Evolutionary conservation across 2,329 filamentous ascomycete species (phyloP).

Genomic region (Sclerotinia sclerotiorum): DNA sequence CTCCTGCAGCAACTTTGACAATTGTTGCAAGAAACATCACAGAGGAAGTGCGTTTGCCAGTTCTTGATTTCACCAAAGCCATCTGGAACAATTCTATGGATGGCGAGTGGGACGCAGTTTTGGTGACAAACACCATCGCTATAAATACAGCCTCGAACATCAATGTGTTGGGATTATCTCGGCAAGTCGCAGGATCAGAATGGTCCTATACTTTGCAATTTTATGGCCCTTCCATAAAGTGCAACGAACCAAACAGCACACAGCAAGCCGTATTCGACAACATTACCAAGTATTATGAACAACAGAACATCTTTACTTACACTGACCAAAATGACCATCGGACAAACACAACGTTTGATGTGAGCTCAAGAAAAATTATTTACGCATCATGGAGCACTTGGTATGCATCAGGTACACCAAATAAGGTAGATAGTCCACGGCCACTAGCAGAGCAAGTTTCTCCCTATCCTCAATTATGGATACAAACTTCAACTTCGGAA

Average conservation of each 20-base stretch:
- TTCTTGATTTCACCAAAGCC: conserved; percentile 7
- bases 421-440: not conserved
- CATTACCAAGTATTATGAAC: not conserved
- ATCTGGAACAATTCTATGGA: conserved; percentile 7
- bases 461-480: conserved; percentile 21
- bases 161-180: conserved; percentile 8
- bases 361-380: not conserved
- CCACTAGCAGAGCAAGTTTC: not conserved
- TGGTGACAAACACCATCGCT: conserved; percentile 3
- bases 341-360: not conserved
- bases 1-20: conserved; percentile 22
- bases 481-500: conserved; percentile 25
- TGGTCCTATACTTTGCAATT: conserved; percentile 28
- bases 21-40: conserved; percentile 14
- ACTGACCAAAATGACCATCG: not conserved
- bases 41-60: conserved; percentile 9
- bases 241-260: conserved; percentile 15
- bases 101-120: not conserved
- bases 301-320: not conserved
- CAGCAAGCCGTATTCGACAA: conserved; percentile 22
- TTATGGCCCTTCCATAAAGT: conserved; percentile 28
- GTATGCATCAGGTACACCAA: conserved; percentile 8
- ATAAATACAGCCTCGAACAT: conserved; percentile 15
- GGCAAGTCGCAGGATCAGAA: conserved; percentile 21
- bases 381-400: conserved; percentile 2